Evolutionary conservation across 2,329 filamentous ascomycete genomes (phyloP).

Genomic region (Malbranchea zuffiana): DNA sequence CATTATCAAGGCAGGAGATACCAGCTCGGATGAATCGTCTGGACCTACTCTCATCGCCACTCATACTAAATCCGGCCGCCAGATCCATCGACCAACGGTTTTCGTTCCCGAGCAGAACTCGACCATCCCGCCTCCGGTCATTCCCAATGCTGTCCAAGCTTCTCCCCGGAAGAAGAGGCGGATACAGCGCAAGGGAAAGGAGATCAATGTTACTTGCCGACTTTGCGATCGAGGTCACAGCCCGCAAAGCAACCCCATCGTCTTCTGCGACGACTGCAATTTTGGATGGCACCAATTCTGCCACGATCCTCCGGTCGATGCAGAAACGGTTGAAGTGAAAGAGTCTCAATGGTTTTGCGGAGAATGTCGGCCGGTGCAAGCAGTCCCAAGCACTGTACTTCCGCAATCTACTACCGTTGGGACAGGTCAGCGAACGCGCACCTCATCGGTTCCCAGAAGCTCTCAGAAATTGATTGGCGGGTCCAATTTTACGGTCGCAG

Average conservation of each 20-base stretch:
- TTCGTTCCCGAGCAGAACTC: constrained; percentile 37
- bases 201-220: constrained; percentile 49
- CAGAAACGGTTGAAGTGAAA: constrained; percentile 55
- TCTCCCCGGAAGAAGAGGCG: constrained; percentile 50
- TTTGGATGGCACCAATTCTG: constrained; percentile 71
- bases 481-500: constrained; percentile 21
- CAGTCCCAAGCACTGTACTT: too few relatives aligned
- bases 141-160: constrained; percentile 20
- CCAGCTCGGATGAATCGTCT: constrained; percentile 32
- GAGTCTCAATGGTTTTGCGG: constrained; percentile 62
- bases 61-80: constrained; percentile 64
- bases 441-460: constrained; percentile 12
- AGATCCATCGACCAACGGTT: constrained; percentile 54
- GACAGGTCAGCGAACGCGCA: neutral
- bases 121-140: constrained; percentile 12
- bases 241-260: constrained; percentile 64
- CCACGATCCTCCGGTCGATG: constrained; percentile 63
- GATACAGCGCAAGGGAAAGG: constrained; percentile 35
- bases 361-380: constrained; percentile 40
- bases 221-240: constrained; percentile 62
- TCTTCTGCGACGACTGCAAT: constrained; percentile 77
- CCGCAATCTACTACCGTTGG: neutral
- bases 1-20: constrained; percentile 26
- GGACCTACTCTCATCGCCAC: constrained; percentile 48
- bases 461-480: constrained; percentile 21